Percentiles rank a stretch among this genome's conserved stretches.
phyloP scores from a whole-genome alignment of 129 eudicot species.

The Ambrosia trifida region DNA sequence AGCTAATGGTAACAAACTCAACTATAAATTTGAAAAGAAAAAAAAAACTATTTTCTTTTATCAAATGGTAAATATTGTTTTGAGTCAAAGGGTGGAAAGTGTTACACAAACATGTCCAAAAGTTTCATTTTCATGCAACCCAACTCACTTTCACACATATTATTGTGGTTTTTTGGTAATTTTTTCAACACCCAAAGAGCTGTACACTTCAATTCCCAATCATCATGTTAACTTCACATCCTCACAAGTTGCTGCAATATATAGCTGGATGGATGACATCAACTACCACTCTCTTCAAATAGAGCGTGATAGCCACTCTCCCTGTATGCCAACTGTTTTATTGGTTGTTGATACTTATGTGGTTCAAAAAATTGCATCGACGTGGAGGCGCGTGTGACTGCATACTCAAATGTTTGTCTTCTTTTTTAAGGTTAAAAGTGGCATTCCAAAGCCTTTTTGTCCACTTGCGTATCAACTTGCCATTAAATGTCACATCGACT shows the following conservation, averaged over 20 bases:
- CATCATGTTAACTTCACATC: slow-evolving; percentile 1
- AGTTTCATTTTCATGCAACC: background rate
- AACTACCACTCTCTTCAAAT: background rate
- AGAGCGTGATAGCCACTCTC: slow-evolving; percentile 14
- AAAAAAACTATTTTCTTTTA: too few species aligned
- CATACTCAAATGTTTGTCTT: slow-evolving; percentile 20
- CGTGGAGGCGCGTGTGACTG: slow-evolving; percentile 39
- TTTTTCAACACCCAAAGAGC: background rate
- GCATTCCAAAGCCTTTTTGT: slow-evolving; percentile 24
- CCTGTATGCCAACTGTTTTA: slow-evolving; percentile 2
- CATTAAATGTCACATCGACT: background rate
- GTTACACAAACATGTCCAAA: background rate
- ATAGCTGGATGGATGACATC: slow-evolving; percentile 1
- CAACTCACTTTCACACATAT: background rate
- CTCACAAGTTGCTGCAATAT: slow-evolving; percentile 14
- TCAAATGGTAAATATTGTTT: too few species aligned
- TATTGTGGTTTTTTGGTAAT: background rate
- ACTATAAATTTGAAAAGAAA: too few species aligned
- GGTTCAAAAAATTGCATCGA: slow-evolving; percentile 12
- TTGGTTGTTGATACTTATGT: slow-evolving; percentile 14
- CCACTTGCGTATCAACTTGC: slow-evolving; percentile 27
- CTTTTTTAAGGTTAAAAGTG: slow-evolving; percentile 23
- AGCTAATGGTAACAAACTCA: too few species aligned
- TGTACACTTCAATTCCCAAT: background rate
- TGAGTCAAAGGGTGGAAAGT: too few species aligned